Base-by-base conservation (phyloP, 1,284 basidiomycete genomes). In the Wallemia ichthyophaga region DNA sequence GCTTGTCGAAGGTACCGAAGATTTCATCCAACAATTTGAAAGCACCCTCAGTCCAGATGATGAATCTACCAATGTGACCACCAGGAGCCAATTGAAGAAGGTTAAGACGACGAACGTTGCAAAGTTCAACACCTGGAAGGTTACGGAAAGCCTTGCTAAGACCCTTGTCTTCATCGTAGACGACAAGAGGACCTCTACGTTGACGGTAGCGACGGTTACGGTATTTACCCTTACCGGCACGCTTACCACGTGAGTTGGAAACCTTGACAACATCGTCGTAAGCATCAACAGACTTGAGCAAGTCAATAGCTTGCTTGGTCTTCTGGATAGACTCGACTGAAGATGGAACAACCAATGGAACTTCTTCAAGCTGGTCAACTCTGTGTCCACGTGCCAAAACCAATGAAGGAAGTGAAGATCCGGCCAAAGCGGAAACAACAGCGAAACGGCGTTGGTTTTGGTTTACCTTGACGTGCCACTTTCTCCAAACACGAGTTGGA, bases 401-500 rank as follows among this genome's bases (percentile, higher is more conserved):
- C 68, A 99, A 85, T 61, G 94, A 92, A 60, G 94, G 92, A 63
- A 99, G 81, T 58, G 92, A 92, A 62, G 94, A 94, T 24, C 94
- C 94, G 61, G 94, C 94, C 63, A 99, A 81, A 60, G 92, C 94
- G 65, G 94, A 98, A 65, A 95, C 92, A 64, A 87, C 83, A 62
- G 94, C 94, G 73, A 88, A 98, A 66, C 94, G 87, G 72, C 86
- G 86, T 76, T 98, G 92, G 79, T 92, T 94, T 78, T 91, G 86
- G 82, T 94, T 95, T 64, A 89, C 86, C 79, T 96, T 99, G 77
- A 98, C 85, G 76, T 96, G 92, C 94, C 94, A 99, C 73, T 83
- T 92, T 74, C 94, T 83, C 92, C 92, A 98, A 70, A 82, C 87
- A 79, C 94, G 96, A 75, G 92, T 98, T 54, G 94, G 92, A 56